Conservation (phyloP, 1,284 basidiomycete species). For the Apiotrichum veenhuisii region DNA sequence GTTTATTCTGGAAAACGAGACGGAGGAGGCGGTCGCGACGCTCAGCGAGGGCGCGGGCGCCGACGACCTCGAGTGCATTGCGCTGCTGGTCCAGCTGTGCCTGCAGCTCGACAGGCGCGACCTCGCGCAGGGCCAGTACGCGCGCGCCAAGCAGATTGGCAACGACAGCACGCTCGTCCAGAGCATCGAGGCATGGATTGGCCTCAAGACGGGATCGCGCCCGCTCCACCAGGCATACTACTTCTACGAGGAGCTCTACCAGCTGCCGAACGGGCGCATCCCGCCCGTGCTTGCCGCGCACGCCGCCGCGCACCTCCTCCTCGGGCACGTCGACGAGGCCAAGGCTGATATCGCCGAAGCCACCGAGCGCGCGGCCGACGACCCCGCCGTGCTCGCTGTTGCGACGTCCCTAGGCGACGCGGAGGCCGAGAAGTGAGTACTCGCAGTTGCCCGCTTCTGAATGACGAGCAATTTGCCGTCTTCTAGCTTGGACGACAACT, state of each 20-base stretch:
- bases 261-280: conserved; percentile 71
- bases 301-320: conserved; percentile 74
- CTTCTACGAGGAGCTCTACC: conserved; percentile 88
- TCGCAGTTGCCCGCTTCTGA: no score
- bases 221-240: conserved; percentile 62
- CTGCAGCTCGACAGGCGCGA: conserved; percentile 78
- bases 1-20: conserved; percentile 74
- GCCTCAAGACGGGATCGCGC: conserved; percentile 60
- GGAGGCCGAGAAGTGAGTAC: conserved; percentile 63
- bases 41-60: conserved; percentile 66
- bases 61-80: conserved; percentile 76
- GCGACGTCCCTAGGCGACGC: conserved; percentile 60
- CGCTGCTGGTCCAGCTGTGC: conserved; percentile 76
- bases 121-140: conserved; percentile 79
- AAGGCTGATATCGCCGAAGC: conserved; percentile 81
- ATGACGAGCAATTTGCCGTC: no score
- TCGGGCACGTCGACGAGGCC: conserved; percentile 75
- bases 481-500: neutral
- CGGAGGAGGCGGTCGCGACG: conserved; percentile 86
- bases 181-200: conserved; percentile 81
- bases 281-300: conserved; percentile 72
- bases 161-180: conserved; percentile 87
- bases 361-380: conserved; percentile 53
- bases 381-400: conserved; percentile 69
- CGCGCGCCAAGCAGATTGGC: conserved; percentile 73